Evolutionary conservation across 805 yeast genomes (phyloP).

Genomic region (Candida railenensis): DNA sequence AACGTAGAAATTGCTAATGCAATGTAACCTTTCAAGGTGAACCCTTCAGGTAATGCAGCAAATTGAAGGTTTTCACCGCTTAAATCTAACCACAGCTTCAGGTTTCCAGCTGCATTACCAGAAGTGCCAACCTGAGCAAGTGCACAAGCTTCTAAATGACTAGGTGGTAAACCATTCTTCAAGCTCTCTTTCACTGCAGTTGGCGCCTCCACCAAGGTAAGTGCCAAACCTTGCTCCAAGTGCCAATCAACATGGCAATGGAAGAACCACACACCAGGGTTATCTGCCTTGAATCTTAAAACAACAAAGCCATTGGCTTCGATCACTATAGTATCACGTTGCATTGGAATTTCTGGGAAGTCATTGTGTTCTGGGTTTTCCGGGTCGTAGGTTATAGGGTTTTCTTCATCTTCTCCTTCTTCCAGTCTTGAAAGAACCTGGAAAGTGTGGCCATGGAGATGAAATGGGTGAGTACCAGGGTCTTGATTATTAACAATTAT

Average conservation of each 20-base stretch:
- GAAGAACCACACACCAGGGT: constrained; percentile 99
- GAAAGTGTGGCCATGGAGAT: constrained; percentile 91
- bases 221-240: constrained; percentile 88
- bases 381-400: constrained; percentile 48
- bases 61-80: constrained; percentile 61
- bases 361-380: constrained; percentile 22
- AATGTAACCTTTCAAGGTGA: constrained; percentile 67
- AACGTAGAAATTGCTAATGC: constrained; percentile 56
- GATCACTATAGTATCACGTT: constrained; percentile 79
- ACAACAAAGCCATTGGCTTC: constrained; percentile 84
- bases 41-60: constrained; percentile 65
- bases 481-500: constrained; percentile 83
- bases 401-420: constrained; percentile 52
- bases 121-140: constrained; percentile 41
- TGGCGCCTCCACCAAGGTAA: constrained; percentile 84
- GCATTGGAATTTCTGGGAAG: constrained; percentile 75
- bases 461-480: constrained; percentile 97
- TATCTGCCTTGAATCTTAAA: constrained; percentile 83
- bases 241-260: constrained; percentile 99
- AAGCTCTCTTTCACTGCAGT: constrained; percentile 11
- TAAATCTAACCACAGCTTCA: constrained; percentile 52
- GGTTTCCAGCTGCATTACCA: constrained; percentile 71
- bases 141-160: constrained; percentile 51
- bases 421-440: constrained; percentile 76
- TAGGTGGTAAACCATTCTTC: constrained; percentile 35